Evolutionary conservation across 805 yeast genomes (phyloP).

Genomic region (Metschnikowia gruessii): DNA sequence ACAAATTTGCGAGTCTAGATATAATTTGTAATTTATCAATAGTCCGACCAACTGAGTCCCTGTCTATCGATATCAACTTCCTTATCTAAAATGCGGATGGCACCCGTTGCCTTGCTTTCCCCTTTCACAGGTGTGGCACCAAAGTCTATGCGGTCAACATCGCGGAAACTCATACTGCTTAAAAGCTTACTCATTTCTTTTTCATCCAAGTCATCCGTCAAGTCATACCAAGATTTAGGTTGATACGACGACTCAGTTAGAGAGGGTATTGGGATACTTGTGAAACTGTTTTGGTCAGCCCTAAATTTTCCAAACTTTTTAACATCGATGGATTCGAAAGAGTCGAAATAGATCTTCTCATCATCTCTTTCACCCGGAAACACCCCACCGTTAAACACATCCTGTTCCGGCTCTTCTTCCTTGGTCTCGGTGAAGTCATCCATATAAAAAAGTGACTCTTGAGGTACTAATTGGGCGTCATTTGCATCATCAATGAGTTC

Average conservation of each 20-base stretch:
- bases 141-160: background rate
- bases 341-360: background rate
- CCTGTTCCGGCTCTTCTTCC: background rate
- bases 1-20: no score
- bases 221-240: slow-evolving; percentile 30
- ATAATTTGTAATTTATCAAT: slow-evolving; percentile 1
- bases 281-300: background rate
- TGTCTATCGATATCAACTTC: slow-evolving; percentile 12
- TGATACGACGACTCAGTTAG: slow-evolving; percentile 29
- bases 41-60: slow-evolving; percentile 13
- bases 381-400: no score
- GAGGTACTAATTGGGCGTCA: slow-evolving; percentile 1
- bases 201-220: slow-evolving; percentile 30
- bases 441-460: slow-evolving; percentile 18
- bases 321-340: background rate
- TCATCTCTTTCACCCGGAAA: background rate
- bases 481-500: slow-evolving; percentile 2
- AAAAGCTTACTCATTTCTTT: slow-evolving; percentile 23
- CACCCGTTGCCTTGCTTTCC: background rate
- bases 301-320: background rate
- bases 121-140: background rate
- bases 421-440: slow-evolving; percentile 12
- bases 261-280: slow-evolving; percentile 26
- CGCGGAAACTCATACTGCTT: slow-evolving; percentile 16
- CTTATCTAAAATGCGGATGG: slow-evolving; percentile 15